A percentile compares a stretch with the other conserved stretches of the same genome.
phyloP scores from a whole-genome alignment of 371 early-diverging fungal species.

The Mortierella sp. region DNA sequence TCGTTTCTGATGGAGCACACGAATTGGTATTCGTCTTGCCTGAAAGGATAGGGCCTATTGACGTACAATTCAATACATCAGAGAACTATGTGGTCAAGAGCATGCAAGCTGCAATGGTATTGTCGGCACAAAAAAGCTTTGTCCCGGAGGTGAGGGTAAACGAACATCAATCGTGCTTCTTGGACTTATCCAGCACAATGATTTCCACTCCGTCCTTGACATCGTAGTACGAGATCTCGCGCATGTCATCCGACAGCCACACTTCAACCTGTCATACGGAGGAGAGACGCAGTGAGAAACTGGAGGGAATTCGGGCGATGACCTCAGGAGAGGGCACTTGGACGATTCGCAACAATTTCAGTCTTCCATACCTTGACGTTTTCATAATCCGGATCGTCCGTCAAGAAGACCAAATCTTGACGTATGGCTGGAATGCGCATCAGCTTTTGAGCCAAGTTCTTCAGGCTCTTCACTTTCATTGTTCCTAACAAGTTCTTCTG shows the following conservation, averaged over 20 bases:
- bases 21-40: too few species aligned
- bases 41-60: too few species aligned
- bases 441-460: slow-evolving; percentile 56
- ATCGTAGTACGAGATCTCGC: slow-evolving; percentile 54
- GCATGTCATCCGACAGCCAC: slow-evolving; percentile 58
- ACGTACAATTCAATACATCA: too few species aligned
- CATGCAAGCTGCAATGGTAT: too few species aligned
- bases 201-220: slow-evolving; percentile 51
- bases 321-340: neutral
- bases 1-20: too few species aligned
- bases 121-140: too few species aligned
- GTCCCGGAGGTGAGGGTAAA: too few species aligned
- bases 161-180: neutral
- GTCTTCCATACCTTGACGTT: slow-evolving; percentile 26
- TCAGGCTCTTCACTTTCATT: slow-evolving; percentile 61
- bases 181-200: slow-evolving; percentile 32
- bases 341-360: too few species aligned
- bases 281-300: neutral
- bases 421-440: slow-evolving; percentile 48
- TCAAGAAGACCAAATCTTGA: slow-evolving; percentile 37
- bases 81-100: too few species aligned
- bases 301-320: neutral
- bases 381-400: slow-evolving; percentile 29
- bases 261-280: slow-evolving; percentile 27
- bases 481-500: slow-evolving; percentile 46